Base-by-base conservation (phyloP, 768 basidiomycete species). In the Russula sp. region DNA sequence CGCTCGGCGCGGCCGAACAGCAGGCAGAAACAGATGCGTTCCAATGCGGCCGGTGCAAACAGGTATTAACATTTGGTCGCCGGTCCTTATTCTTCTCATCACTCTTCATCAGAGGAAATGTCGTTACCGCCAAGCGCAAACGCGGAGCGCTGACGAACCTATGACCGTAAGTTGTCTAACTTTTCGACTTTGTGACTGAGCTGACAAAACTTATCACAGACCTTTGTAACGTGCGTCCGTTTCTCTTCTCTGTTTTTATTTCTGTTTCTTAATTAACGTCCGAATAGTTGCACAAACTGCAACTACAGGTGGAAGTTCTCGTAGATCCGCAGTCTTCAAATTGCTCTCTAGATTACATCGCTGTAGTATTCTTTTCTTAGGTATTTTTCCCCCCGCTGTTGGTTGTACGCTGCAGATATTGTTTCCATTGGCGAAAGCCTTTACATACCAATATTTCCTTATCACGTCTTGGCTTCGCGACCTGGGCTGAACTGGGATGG, bases 21-120 rank as follows among this genome's bases (percentile, higher is more conserved):
- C 85, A 94, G 75, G 94, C 95, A 16, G 97, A 98, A 75, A 99
- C 97, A 1, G 92, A 94, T 67, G 95, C 92, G 2, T 99, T 99
- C 90, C 93, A 98, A 74, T 99, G 97, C 72, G 82, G 86, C 11
- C 83, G 91, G 70, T 99, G 97, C 85, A 95, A 94, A 71, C 90
- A 95, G 83, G 86, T 83, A 57, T 50, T 16, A 81, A 62, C 22
- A 18, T n/a, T 20, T 36, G 20, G 30, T 53, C 36, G 5, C 2
- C 18, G 2, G 16, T 32, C 34, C 26, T 9, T n/a, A 36, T 38
- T 6, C 26, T 60, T 16, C 60, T 60, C 48, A 53, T n/a, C 10
- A 56, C 36, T 65, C 40, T 50, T 24, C 46, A 46, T 22, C 65
- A 89, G 88, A 79, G 89, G 71, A 92, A 94, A 77, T 92, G 92